Conservation (phyloP, 1,284 basidiomycete genomes). For the Omphalotus olearius region DNA sequence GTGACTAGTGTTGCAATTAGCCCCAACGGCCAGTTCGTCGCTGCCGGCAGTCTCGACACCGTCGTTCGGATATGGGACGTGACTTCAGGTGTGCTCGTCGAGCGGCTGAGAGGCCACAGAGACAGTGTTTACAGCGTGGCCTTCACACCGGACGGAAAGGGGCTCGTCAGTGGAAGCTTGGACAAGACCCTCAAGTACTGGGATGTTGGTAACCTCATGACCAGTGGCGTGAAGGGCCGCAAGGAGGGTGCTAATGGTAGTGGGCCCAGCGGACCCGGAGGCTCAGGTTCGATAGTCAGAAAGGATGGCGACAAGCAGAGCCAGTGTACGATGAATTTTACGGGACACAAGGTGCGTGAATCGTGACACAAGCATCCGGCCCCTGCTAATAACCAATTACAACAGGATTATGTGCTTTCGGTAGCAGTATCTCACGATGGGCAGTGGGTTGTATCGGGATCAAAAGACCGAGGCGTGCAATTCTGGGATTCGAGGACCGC, state of each 20-base stretch:
- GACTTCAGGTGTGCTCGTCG: conserved; percentile 64
- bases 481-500: conserved; percentile 83
- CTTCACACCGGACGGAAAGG: conserved; percentile 84
- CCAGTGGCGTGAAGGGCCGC: conserved; percentile 27
- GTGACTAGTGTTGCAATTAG: conserved; percentile 82
- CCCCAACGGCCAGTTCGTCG: conserved; percentile 77
- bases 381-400: conserved; percentile 6
- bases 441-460: conserved; percentile 86
- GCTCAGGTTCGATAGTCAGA: conserved; percentile 9
- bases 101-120: conserved; percentile 75
- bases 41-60: conserved; percentile 81
- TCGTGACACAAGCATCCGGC: background rate
- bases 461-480: conserved; percentile 86
- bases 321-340: conserved; percentile 73
- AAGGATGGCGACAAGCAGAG: conserved; percentile 29
- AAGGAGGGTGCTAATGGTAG: conserved; percentile 37
- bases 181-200: conserved; percentile 89
- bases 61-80: conserved; percentile 89
- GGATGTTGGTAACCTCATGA: conserved; percentile 61
- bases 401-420: conserved; percentile 72
- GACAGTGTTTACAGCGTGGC: conserved; percentile 86
- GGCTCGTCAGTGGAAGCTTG: conserved; percentile 78
- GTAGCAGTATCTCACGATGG: conserved; percentile 84
- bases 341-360: conserved; percentile 74
- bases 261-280: conserved; percentile 16